phyloP scores from a whole-genome alignment of 2,329 filamentous ascomycete species.

The Aureobasidium mangrovei region DNA sequence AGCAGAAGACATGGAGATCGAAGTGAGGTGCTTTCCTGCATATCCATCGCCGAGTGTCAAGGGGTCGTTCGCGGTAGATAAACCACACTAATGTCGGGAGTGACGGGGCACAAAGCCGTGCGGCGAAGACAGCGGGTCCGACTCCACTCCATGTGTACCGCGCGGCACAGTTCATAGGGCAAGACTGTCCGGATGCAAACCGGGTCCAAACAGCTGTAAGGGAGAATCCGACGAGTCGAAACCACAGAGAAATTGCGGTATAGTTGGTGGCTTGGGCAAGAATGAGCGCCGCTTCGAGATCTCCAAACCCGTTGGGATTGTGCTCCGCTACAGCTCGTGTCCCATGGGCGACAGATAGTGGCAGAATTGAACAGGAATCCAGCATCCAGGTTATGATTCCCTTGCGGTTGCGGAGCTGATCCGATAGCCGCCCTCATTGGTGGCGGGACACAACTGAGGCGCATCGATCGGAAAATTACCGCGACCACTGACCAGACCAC shows the following conservation, averaged over 20 bases:
- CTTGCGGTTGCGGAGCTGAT: slow-evolving; percentile 4
- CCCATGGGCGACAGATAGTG: neutral
- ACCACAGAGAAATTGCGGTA: neutral
- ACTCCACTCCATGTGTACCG: neutral
- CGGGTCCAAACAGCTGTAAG: neutral
- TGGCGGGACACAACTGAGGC: neutral
- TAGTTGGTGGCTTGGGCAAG: neutral
- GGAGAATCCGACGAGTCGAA: neutral
- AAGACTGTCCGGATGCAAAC: neutral
- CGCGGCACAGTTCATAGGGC: neutral
- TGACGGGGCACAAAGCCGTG: neutral
- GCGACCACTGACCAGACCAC: too few species aligned
- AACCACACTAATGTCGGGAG: slow-evolving; percentile 1
- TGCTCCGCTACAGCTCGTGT: too few species aligned
- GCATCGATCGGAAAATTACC: neutral
- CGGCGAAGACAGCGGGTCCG: neutral
- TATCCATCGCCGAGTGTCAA: neutral
- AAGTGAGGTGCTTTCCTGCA: slow-evolving; percentile 4
- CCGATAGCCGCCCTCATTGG: neutral
- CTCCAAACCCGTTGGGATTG: neutral
- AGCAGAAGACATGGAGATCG: slow-evolving; percentile 4
- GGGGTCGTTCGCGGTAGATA: neutral
- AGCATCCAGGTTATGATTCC: slow-evolving; percentile 4
- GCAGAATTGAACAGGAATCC: neutral
- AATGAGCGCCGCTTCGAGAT: neutral